A percentile compares a stretch with the other conserved stretches of the same genome.
Evolutionary conservation across 805 yeast species (phyloP).

Genomic region (Yamadazyma philogaea): DNA sequence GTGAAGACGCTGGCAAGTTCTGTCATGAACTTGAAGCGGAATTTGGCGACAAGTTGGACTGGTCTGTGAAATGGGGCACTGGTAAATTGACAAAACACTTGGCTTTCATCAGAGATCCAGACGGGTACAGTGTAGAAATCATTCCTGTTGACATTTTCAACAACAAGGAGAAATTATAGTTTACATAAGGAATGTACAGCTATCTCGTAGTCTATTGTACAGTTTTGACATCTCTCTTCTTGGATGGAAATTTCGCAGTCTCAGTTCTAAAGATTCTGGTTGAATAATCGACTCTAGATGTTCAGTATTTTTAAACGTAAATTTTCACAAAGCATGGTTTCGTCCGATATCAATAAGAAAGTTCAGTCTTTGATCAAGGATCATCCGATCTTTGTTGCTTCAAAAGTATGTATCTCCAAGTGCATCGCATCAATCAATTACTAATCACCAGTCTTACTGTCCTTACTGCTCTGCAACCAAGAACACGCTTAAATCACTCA

Average conservation of each 20-base stretch:
- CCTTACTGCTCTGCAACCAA: slow-evolving; percentile 45
- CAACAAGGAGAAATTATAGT: slow-evolving; percentile 4
- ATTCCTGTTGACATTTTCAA: slow-evolving; percentile 7
- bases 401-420: slow-evolving; percentile 52
- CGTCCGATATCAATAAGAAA: slow-evolving; percentile 53
- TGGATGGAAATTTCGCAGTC: no score
- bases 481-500: slow-evolving; percentile 38
- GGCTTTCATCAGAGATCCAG: slow-evolving; percentile 85
- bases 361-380: slow-evolving; percentile 62
- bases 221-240: no score
- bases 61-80: slow-evolving; percentile 56
- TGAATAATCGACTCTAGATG: no score
- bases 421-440: slow-evolving; percentile 12
- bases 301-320: slow-evolving; percentile 9
- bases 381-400: slow-evolving; percentile 74
- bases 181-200: no score
- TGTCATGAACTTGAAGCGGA: slow-evolving; percentile 51
- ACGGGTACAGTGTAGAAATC: slow-evolving; percentile 82
- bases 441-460: slow-evolving; percentile 31
- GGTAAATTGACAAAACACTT: slow-evolving; percentile 51
- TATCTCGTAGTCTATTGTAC: no score
- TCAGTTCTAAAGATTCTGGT: no score
- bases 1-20: slow-evolving; percentile 56
- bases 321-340: slow-evolving; percentile 42
- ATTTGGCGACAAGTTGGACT: slow-evolving; percentile 42